Conservation (phyloP, 768 basidiomycete species). For the Lentinula detonsa region DNA sequence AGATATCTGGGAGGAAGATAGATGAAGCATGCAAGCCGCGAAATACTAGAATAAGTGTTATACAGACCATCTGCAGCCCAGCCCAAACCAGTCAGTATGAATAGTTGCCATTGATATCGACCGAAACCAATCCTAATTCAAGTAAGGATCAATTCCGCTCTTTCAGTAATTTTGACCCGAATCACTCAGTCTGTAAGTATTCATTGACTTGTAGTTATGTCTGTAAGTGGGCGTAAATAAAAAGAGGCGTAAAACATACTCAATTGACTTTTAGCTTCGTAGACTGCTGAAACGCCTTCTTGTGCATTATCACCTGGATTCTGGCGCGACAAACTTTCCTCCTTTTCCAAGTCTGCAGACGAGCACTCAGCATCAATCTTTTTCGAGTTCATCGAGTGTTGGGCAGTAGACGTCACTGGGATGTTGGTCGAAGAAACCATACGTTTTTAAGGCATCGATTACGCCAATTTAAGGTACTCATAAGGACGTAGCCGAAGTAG, state of each 20-base stretch:
- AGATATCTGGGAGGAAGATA: slow-evolving; percentile 23
- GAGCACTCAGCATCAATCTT: background rate
- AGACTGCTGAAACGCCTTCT: slow-evolving; percentile 22
- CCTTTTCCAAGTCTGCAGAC: background rate
- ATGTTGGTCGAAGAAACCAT: background rate
- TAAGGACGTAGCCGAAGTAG: background rate
- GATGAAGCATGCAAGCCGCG: background rate
- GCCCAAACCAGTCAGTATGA: slow-evolving; percentile 39
- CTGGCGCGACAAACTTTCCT: background rate
- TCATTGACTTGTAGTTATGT: slow-evolving; percentile 29
- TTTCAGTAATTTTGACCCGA: background rate
- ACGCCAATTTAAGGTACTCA: background rate
- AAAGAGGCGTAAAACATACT: slow-evolving; percentile 14
- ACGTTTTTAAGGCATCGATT: background rate
- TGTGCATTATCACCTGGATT: background rate
- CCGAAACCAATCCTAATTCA: slow-evolving; percentile 40
- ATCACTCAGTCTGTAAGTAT: slow-evolving; percentile 40
- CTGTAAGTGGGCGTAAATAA: background rate
- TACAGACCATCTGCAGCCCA: slow-evolving; percentile 44
- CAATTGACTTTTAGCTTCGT: slow-evolving; percentile 26
- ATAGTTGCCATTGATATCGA: slow-evolving; percentile 42
- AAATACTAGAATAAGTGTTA: background rate
- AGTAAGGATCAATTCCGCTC: background rate
- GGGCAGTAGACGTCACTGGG: background rate
- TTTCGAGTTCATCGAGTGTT: background rate